Base-by-base conservation (phyloP, 345 rosid genomes). In the Leavenworthia alabamica region DNA sequence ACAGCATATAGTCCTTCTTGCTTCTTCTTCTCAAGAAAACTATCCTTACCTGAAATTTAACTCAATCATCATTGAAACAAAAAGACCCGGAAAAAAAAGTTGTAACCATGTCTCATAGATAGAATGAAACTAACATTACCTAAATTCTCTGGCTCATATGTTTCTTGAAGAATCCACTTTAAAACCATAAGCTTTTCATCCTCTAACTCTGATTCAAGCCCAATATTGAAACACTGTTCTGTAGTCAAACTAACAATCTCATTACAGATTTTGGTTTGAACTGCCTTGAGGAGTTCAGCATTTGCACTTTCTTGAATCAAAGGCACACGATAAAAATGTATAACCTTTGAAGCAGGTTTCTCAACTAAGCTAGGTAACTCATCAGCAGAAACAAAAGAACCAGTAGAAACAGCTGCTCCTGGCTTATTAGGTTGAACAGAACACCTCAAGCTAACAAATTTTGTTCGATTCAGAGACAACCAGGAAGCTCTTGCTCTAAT, bases 71-170 rank as follows among this genome's bases (percentile, higher is more conserved):
- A 62, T 19, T 19, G n/a, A n/a, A 36, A 53, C 56, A 29, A 62
- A 8, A 45, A 22, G 29, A 0, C 26, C 0, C 14, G 19, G 28
- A 1, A 37, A 20, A 1, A 2, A 20, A 7, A 1, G 26, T 35
- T n/a, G n/a, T n/a, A n/a, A n/a, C n/a, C n/a, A n/a, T n/a, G n/a
- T n/a, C n/a, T n/a, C n/a, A n/a, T n/a, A n/a, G n/a, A n/a, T n/a
- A n/a, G n/a, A 41, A 42, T 7, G 4, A 24, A 0, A 71, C 0
- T 17, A 58, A 44, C 3, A 33, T 61, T 29, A 26, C 79, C 97
- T 78, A 89, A 64, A 73, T 86, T 92, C 65, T 92, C 97, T 0
- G 97, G 96, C 75, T 86, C 97, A 15, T 78, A 92, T 0, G 98
- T 89, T 65, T 92, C 98, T 56, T 79, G 88, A 55, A 89, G 86